Conservation (phyloP, 177 flowering plant genomes). For the Telopea speciosissima region DNA sequence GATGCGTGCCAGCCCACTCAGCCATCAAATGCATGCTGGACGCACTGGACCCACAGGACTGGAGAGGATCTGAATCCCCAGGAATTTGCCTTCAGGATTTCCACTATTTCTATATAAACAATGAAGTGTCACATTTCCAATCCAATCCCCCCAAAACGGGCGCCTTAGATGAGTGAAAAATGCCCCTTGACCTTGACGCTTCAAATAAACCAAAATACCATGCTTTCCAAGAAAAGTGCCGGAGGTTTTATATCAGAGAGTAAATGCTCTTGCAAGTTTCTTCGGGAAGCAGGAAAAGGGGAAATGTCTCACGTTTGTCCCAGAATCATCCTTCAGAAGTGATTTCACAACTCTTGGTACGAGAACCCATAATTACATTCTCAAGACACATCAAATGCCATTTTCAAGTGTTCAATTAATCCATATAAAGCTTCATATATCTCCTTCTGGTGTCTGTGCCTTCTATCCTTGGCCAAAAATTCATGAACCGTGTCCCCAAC, state of each 20-base stretch:
- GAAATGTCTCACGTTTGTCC: neutral
- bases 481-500: constrained; percentile 35
- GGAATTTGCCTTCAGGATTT: neutral
- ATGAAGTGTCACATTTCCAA: neutral
- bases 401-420: constrained; percentile 26
- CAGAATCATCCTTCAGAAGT: neutral
- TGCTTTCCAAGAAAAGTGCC: neutral
- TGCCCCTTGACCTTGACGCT: neutral
- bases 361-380: neutral
- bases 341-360: too few relatives aligned
- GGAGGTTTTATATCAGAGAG: neutral
- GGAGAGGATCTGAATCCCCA: too few relatives aligned
- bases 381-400: constrained; percentile 9
- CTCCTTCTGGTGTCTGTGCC: constrained; percentile 27
- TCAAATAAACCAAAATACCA: neutral
- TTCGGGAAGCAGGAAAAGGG: neutral
- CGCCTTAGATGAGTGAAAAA: neutral
- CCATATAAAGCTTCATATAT: constrained; percentile 28
- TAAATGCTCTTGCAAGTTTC: neutral
- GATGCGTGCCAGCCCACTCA: too few relatives aligned
- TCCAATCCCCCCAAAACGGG: neutral
- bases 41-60: too few relatives aligned
- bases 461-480: constrained; percentile 41
- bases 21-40: too few relatives aligned
- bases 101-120: neutral